Evolutionary conservation across 2,329 filamentous ascomycete genomes (phyloP).

Genomic region (Pseudogymnoascus pannorum): DNA sequence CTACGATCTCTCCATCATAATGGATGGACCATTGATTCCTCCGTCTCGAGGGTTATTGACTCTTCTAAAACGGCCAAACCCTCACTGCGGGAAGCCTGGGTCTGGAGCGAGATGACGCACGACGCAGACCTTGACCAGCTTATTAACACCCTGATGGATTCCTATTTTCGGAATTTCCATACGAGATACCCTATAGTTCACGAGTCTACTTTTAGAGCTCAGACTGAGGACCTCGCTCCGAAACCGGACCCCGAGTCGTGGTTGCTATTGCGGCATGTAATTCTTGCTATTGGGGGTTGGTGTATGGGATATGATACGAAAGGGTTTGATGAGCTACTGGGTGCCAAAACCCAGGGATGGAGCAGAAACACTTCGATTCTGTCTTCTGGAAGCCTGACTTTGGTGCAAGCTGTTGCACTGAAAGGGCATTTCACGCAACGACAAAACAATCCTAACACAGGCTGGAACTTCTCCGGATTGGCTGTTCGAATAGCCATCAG

Average conservation of each 20-base stretch:
- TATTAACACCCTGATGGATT: conserved; percentile 24
- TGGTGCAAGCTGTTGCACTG: conserved; percentile 28
- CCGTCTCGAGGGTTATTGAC: conserved; percentile 18
- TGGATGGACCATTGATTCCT: conserved; percentile 20
- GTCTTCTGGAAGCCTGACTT: conserved; percentile 29
- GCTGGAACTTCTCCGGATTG: conserved; percentile 41
- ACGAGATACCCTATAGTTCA: conserved; percentile 39
- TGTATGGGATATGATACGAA: conserved; percentile 24
- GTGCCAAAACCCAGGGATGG: conserved; percentile 26
- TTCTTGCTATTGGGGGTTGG: conserved; percentile 33
- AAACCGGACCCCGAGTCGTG: conserved; percentile 27
- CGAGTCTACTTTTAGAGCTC: conserved; percentile 37
- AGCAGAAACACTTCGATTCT: conserved; percentile 27
- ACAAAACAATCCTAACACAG: conserved; percentile 41
- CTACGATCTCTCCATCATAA: conserved; percentile 24
- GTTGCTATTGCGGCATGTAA: conserved; percentile 30
- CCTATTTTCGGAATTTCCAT: conserved; percentile 40
- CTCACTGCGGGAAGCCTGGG: conserved; percentile 14
- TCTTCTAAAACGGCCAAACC: conserved; percentile 21
- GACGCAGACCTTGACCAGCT: conserved; percentile 1
- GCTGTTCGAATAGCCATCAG: conserved; percentile 41
- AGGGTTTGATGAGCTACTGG: conserved; percentile 26
- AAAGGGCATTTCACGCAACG: conserved; percentile 39
- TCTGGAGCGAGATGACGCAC: conserved; percentile 1
- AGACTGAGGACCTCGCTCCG: conserved; percentile 29